Evolutionary conservation across 2,329 filamentous ascomycete genomes (phyloP), one percentile per base, ranked within the genome.

Genomic region (Talaromyces sp.): DNA sequence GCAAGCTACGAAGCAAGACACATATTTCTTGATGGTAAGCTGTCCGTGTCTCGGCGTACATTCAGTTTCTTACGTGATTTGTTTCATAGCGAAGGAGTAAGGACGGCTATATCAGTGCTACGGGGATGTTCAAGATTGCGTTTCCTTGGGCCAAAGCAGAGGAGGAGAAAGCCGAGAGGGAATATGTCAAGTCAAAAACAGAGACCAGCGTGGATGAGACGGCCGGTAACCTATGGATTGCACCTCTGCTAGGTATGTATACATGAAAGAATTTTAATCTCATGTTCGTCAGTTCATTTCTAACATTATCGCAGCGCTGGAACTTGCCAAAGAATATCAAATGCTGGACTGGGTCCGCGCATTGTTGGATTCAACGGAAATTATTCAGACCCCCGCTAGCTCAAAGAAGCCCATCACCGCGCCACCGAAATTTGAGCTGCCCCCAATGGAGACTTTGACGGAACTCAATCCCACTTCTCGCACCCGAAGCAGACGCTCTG

Each of bases 191-290:
- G 78, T 84, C 83, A 6, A 85, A 94, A 28, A 76, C 84, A 35
- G 88, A 88, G 31, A 95, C 92, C 9, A 96, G 91, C 66, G 81
- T 82, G 58, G 92, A 97, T 70, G 94, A 97, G 79, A 91, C 94
- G 31, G 94, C 94, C 25, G 94, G 94, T 46, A 99, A 97, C 73
- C 85, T 99, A 54, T 99, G 94, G 94, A 92, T 97, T 53, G 85
- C 91, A 48, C 91, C 93, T 5, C 81, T 87, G 63, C 78, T 84
- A 70, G 85, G 85, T 88, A 78, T 65, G 75, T 56, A n/a, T 51
- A 35, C 8, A 25, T 31, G 40, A 8, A 22, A 35, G 40, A 9
- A 28, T 41, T 25, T 3, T 22, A n/a, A 7, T 28, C 25, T 28
- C 52, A 5, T 22, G 22, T 17, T 33, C 25, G 11, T 25, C 51